Base-by-base conservation (phyloP, 805 yeast genomes). In the Priceomyces carsonii region DNA sequence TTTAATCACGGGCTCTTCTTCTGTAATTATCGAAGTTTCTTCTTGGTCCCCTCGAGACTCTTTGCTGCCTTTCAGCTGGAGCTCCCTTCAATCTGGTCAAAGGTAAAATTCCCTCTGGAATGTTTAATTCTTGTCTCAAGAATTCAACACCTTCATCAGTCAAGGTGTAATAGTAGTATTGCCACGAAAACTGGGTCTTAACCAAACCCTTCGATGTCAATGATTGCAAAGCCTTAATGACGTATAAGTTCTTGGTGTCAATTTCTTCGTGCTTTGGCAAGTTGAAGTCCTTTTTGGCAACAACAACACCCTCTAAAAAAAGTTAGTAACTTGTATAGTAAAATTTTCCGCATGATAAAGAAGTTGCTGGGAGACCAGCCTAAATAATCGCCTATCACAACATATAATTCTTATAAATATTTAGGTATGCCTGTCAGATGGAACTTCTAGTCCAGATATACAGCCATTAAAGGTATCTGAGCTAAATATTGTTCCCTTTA, bases 151-250 rank as follows among this genome's bases (percentile, higher is more conserved):
- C 99, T 77, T 87, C 96, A 70, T 93, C 98, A 70, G 98, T 93
- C 71, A 93, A 85, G 80, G 99, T 88, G 95, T 93, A 93, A 95
- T 93, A 93, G 80, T 93, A 93, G 83, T 88, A 88, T 83, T 90
- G 97, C 99, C 99, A 93, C 66, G 98, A 91, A 85, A 91, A 93
- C 79, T 89, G 98, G 63, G 99, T 93, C 87, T 91, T 89, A 75
- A 93, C 98, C 84, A 66, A 93, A 73, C 99, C 99, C 76, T 85
- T 88, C 50, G 99, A 93, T 68, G 95, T 88, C 74, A 93, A 87
- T 51, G 98, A 91, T 80, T 93, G 99, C 74, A 93, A 83, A 67
- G 99, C 97, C 85, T 93, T 93, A 82, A 93, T 88, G 61, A 69
- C 99, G 70, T 73, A 93, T 73, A 93, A 84, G 95, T 93, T 93